phyloP scores from a whole-genome alignment of 441 rosid species.

The Jatropha podagrica region DNA sequence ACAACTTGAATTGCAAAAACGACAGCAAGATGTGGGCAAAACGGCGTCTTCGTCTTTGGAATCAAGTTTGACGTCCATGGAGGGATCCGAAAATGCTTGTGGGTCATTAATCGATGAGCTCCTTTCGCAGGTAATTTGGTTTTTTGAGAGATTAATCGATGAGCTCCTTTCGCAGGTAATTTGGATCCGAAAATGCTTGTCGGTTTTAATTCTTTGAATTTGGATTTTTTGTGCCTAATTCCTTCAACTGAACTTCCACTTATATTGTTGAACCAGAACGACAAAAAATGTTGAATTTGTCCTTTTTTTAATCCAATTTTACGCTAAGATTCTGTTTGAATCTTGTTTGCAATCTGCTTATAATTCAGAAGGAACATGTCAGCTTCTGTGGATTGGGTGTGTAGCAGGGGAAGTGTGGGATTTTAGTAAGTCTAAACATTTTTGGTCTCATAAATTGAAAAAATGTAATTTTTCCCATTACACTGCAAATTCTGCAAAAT shows the following conservation, averaged over 20 bases:
- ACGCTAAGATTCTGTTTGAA: not conserved
- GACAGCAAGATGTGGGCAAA: slow-evolving; percentile 16
- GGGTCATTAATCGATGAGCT: slow-evolving; percentile 51
- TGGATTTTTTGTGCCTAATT: not conserved
- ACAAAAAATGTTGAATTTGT: not conserved
- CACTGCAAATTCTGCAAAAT: too few relatives aligned
- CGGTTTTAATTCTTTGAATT: not conserved
- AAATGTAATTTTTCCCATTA: too few relatives aligned
- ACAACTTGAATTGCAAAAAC: slow-evolving; percentile 27
- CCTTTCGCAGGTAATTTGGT: slow-evolving; percentile 56
- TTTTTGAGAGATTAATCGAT: slow-evolving; percentile 36
- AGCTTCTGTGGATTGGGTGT: not conserved
- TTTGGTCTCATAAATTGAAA: too few relatives aligned
- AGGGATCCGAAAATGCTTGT: slow-evolving; percentile 22
- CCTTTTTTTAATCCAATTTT: not conserved
- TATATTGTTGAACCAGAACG: too few relatives aligned
- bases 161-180: slow-evolving; percentile 67
- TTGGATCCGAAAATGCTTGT: slow-evolving; percentile 15
- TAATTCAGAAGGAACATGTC: not conserved
- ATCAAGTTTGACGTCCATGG: slow-evolving; percentile 19
- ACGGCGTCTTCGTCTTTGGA: slow-evolving; percentile 27
- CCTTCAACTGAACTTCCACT: too few relatives aligned
- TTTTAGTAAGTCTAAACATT: not conserved
- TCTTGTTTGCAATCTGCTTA: not conserved
- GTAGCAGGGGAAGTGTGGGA: not conserved